These are phyloP conservation scores for Ophiognomonia clavigignenti-juglandacearum DNA, from an alignment of 2,329 filamentous ascomycete genomes.

Conservation along the genomic window DNA sequence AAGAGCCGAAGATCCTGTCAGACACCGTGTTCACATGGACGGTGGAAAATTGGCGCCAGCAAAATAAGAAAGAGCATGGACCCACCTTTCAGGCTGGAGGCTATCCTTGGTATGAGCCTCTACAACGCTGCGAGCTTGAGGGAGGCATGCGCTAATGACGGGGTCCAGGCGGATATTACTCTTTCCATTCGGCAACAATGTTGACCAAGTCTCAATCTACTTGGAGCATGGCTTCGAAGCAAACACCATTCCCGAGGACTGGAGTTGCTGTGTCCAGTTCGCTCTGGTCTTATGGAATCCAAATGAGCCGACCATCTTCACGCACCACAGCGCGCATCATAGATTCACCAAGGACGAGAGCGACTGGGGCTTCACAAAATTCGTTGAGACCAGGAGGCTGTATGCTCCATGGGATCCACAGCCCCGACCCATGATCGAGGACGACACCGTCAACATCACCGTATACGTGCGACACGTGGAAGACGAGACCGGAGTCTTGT, in stretches of 20 bases:
- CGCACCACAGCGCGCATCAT: conserved; percentile 82
- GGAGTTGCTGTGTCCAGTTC: conserved; percentile 96
- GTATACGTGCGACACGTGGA: conserved; percentile 79
- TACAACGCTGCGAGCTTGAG: background rate
- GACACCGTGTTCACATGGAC: conserved; percentile 81
- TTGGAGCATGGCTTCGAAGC: conserved; percentile 89
- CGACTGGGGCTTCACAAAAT: conserved; percentile 98
- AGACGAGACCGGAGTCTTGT: conserved; percentile 82
- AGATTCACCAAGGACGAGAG: conserved; percentile 94
- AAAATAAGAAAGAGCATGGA: conserved; percentile 79
- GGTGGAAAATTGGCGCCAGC: conserved; percentile 73
- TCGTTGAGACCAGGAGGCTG: conserved; percentile 80
- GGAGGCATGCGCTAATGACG: conserved; percentile 18
- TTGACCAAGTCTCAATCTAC: conserved; percentile 91
- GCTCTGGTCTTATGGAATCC: conserved; percentile 91
- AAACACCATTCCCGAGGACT: conserved; percentile 74
- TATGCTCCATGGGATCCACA: conserved; percentile 74
- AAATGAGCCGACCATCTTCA: conserved; percentile 81
- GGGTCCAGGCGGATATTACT: conserved; percentile 77
- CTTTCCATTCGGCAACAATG: conserved; percentile 92
- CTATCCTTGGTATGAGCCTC: conserved; percentile 68
- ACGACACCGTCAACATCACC: conserved; percentile 73
- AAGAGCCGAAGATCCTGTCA: conserved; percentile 75
- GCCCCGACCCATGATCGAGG: conserved; percentile 68
- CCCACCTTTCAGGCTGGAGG: conserved; percentile 83